Base-by-base conservation (phyloP, 768 basidiomycete genomes). In the Mycena sanguinolenta region DNA sequence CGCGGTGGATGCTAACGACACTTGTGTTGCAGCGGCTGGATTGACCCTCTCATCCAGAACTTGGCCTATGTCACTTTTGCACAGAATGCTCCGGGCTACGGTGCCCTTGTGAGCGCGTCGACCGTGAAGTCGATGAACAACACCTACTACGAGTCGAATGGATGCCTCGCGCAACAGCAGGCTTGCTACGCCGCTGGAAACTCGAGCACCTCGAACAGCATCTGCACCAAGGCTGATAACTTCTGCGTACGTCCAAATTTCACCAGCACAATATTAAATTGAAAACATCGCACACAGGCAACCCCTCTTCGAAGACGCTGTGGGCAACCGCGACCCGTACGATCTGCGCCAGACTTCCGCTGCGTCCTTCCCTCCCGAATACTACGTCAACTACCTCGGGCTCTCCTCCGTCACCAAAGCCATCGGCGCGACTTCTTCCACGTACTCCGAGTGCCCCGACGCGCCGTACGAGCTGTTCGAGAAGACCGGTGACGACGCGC, bases 21-120 rank as follows among this genome's bases (percentile, higher is more conserved):
- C 46, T 28, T 9, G 25, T 32, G 63, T 28, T 19, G 9, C 55
- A 91, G 91, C 70, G 90, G 90, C 46, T 90, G 90, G 90, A 87
- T 84, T 59, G 91, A 92, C 68, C 90, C 91, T 0, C 80, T 90
- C 44, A 83, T 91, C 46, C 91, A 92, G 72, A 87, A 88, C 74
- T 69, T 87, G 66, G 86, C 89, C 8, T 91, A 88, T 69, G 82
- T 91, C 63, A 83, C 83, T 49, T 92, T 91, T 63, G 88, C 90
- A 0, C 84, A 84, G 0, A 76, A 89, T 44, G 91, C 91, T 0
- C 91, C 91, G 14, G 89, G 90, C 9, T 92, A 91, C 70, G 91
- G 91, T 6, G 89, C 84, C 65, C 84, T 92, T 10, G 86, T 87
- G 67, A 81, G 81, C 32, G 81, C 85, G 30, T 64, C 74, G 12